Evolutionary conservation across 106 monocot genomes (phyloP), one percentile per base, ranked within the genome.

Genomic region (Dendrobium chrysotoxum): DNA sequence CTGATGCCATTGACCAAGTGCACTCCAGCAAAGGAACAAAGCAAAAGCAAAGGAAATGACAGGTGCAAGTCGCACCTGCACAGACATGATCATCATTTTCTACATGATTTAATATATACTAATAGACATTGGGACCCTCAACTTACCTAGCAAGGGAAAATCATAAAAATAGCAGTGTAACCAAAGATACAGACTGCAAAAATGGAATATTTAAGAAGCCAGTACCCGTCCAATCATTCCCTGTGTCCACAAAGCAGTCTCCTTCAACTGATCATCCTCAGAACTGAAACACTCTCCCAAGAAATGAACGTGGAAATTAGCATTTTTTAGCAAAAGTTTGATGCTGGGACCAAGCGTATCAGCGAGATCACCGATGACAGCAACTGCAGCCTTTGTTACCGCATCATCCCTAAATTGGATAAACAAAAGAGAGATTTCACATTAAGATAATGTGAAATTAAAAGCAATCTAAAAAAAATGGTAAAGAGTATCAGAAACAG

Each of bases 281-380:
- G 90, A 90, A 58, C 40, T 67, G 26, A 90, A 85, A 40, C 90
- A 90, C 75, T 90, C 90, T 5, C 81, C 85, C 55, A 90, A 75
- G 44, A 90, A 83, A 16, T 83, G 73, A 7, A 78, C 38, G 25
- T 83, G 82, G 54, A 85, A 90, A 31, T 82, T 79, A 26, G 75
- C 39, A 40, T 82, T 80, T 26, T 79, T 86, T 17, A 90, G 80
- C 41, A 90, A 46, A 18, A 67, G 25, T 40, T 77, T 85, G 12
- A 78, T 73, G 45, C 83, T 83, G 40, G 82, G 77, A 0, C 90
- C 90, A 25, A 90, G 83, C 1, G 90, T 77, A 75, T 90, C 90
- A 12, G 90, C 90, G n/a, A 90, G 87, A 57, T 90, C 90, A 4
- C 90, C 90, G 70, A 90, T 80, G 7, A 87, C 87, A 70, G 85